Evolutionary conservation across 2,329 filamentous ascomycete genomes (phyloP).

Genomic region (Penicillium decumbens): DNA sequence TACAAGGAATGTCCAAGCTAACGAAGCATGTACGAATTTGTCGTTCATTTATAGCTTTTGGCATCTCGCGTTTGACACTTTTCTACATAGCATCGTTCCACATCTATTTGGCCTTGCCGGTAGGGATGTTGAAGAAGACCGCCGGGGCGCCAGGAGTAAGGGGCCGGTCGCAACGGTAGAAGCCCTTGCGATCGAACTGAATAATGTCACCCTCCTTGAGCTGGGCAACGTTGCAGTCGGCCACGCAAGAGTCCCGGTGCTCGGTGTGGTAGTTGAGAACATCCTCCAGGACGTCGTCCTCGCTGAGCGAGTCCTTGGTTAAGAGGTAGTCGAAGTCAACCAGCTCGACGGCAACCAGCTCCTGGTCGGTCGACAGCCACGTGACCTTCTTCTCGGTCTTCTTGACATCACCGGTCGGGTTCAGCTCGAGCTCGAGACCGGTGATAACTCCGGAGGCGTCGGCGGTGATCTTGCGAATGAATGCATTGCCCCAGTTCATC

Average conservation of each 20-base stretch:
- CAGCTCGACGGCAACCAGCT: constrained; percentile 74
- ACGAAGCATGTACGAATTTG: not conserved
- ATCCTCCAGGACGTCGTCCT: constrained; percentile 80
- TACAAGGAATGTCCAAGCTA: too few relatives aligned
- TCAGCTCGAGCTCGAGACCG: constrained; percentile 73
- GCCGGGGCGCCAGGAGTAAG: constrained; percentile 56
- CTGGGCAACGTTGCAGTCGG: constrained; percentile 72
- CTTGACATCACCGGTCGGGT: constrained; percentile 89
- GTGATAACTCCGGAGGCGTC: constrained; percentile 56
- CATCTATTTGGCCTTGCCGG: constrained; percentile 51
- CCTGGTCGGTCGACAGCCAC: constrained; percentile 76
- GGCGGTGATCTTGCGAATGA: constrained; percentile 49
- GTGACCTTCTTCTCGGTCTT: constrained; percentile 95
- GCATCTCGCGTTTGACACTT: not conserved
- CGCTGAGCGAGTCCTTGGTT: constrained; percentile 88
- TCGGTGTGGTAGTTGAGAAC: constrained; percentile 74
- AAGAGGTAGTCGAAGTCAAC: constrained; percentile 95
- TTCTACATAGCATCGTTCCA: not conserved
- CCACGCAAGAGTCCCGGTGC: constrained; percentile 67
- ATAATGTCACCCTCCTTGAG: constrained; percentile 87
- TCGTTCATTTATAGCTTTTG: not conserved
- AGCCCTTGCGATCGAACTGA: constrained; percentile 90
- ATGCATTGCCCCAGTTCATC: constrained; percentile 81
- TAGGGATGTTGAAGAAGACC: constrained; percentile 66
- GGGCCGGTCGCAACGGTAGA: constrained; percentile 74